These are phyloP conservation scores for Fagus crenata DNA, from an alignment of 306 rosid genomes.

Conservation along the genomic window DNA sequence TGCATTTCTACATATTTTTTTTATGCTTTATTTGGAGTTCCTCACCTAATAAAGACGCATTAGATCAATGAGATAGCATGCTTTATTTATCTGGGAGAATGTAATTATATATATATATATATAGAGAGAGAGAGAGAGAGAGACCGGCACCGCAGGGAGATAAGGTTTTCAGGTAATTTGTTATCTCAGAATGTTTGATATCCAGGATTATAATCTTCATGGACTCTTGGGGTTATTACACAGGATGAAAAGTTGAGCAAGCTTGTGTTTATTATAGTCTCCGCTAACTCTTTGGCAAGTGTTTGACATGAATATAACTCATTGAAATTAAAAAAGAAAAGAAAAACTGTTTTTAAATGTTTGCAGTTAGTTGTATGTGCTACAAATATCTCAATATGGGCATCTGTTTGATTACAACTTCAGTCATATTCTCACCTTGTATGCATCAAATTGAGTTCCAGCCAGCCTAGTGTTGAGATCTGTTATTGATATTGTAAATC, in stretches of 20 bases:
- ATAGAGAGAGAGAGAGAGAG: background rate
- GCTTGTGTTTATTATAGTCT: background rate
- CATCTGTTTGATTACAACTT: background rate
- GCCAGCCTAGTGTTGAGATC: constrained; percentile 9
- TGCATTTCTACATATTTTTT: background rate
- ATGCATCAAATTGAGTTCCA: constrained; percentile 14
- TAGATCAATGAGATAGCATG: background rate
- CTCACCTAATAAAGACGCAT: background rate
- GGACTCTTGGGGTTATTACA: background rate
- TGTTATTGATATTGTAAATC: constrained; percentile 22
- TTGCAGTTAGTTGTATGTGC: background rate
- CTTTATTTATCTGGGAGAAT: background rate
- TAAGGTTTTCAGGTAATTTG: background rate
- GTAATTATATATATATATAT: background rate
- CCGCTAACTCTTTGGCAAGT: background rate
- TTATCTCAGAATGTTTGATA: background rate
- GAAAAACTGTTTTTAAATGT: background rate
- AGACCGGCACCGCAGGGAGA: background rate
- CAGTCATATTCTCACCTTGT: background rate
- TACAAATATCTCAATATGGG: background rate
- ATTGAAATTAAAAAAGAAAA: background rate
- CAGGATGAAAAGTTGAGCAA: background rate
- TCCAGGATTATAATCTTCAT: background rate
- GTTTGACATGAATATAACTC: background rate
- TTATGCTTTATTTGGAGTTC: background rate